Evolutionary conservation across 2,329 filamentous ascomycete species (phyloP), one percentile per base, ranked within the genome.

Genomic region (Penicillium sclerotiorum): DNA sequence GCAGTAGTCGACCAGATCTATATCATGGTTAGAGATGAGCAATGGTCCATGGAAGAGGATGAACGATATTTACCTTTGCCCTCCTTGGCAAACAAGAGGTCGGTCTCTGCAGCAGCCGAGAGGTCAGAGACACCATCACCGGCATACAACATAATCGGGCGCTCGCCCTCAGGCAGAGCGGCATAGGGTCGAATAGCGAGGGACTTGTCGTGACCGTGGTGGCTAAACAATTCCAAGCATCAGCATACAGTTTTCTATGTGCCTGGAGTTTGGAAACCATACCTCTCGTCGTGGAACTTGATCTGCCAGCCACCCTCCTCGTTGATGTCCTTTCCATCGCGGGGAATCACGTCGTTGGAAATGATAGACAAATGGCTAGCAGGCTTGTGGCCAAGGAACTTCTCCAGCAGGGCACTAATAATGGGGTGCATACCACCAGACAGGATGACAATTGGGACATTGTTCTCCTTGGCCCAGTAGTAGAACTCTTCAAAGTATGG

Each of bases 131-230:
- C 90, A 41, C 93, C 93, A 63, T 97, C 93, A 50, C 94, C 94
- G 25, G 94, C 93, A 65, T 99, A 99, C 71, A 97, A 90, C 75
- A 97, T 83, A 32, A 84, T 86, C 2, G 94, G 94, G 35, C 91
- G 81, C 64, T 88, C 73, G 25, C 77, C 70, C 12, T 78, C 78
- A 0, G 89, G 85, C 36, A 95, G 78, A 21, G 84, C 70, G 21
- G 71, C 72, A 73, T 97, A 97, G 44, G 90, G 90, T 58, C 89
- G 85, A 64, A 99, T 90, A 68, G 94, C 90, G 46, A 93, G 78
- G 21, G 87, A 92, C 82, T 99, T 99, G 80, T 99, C 93, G 69
- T 99, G 94, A n/a, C 94, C 94, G 64, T 95, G 95, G 50, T 86
- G 81, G 66, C 88, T 89, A 55, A 22, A 44, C 9, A 52, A 45